phyloP scores from a whole-genome alignment of 1,139 yeast species.

The Lizanozyma gosingica region DNA sequence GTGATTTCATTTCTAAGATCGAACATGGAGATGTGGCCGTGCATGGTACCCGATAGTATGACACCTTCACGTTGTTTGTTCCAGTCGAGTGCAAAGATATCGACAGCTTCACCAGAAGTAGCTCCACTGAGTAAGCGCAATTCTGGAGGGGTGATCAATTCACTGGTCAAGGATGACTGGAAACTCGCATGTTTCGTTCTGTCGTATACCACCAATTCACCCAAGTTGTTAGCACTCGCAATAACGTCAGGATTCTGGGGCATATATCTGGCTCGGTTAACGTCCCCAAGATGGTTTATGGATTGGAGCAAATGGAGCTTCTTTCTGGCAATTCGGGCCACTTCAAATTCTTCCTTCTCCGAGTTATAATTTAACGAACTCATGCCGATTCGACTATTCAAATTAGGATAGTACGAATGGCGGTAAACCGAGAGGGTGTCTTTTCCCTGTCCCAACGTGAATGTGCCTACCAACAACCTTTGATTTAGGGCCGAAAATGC shows the following conservation, averaged over 20 bases:
- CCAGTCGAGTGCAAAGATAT: slow-evolving; percentile 40
- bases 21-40: slow-evolving; percentile 25
- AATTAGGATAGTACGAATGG: slow-evolving; percentile 23
- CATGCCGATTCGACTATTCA: slow-evolving; percentile 20
- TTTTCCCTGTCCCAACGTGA: slow-evolving; percentile 34
- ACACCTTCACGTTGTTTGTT: slow-evolving; percentile 30
- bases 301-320: slow-evolving; percentile 27
- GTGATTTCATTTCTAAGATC: slow-evolving; percentile 21
- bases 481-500: slow-evolving; percentile 16
- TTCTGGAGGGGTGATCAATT: slow-evolving; percentile 22
- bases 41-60: slow-evolving; percentile 27
- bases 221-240: slow-evolving; percentile 33
- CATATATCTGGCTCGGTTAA: slow-evolving; percentile 32
- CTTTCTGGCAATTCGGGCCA: slow-evolving; percentile 19
- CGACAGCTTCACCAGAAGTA: slow-evolving; percentile 8
- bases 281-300: slow-evolving; percentile 38
- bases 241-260: slow-evolving; percentile 41
- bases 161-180: slow-evolving; percentile 19
- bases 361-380: slow-evolving; percentile 28
- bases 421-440: slow-evolving; percentile 33
- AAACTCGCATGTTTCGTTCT: slow-evolving; percentile 37
- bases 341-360: slow-evolving; percentile 35
- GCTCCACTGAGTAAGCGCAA: slow-evolving; percentile 9
- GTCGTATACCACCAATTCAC: slow-evolving; percentile 32
- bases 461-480: slow-evolving; percentile 32